Conservation (phyloP, 225 moss, liverwort and hornwort genomes). For the Ulota crispa region DNA sequence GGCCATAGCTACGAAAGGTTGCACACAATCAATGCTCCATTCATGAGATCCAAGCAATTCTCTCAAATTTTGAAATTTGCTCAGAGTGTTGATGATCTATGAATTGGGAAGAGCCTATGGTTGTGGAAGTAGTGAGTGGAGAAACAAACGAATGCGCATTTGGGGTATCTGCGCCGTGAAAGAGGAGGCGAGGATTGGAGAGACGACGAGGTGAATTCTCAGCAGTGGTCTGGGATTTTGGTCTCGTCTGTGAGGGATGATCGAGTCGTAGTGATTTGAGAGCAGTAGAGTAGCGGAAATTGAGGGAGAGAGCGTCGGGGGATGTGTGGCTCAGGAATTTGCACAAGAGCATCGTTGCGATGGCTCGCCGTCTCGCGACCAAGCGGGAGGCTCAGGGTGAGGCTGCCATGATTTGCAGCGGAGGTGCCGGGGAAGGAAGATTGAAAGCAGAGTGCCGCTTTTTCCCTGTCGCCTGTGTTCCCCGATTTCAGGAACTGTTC, state of each 20-base stretch:
- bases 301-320: not conserved
- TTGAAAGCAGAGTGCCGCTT: not conserved
- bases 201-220: not conserved
- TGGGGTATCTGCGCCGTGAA: not conserved
- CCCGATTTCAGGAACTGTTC: not conserved
- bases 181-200: not conserved
- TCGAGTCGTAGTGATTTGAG: not conserved
- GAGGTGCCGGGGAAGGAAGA: not conserved
- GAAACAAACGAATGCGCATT: not conserved
- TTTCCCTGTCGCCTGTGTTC: not conserved
- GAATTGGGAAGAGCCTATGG: no score
- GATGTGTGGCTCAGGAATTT: conserved; percentile 20
- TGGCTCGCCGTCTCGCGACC: no score
- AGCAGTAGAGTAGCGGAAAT: not conserved
- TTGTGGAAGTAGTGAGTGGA: no score
- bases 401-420: not conserved
- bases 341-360: not conserved
- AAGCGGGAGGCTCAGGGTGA: not conserved
- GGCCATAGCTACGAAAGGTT: not conserved
- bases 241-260: not conserved
- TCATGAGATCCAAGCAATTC: not conserved
- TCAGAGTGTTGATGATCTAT: not conserved
- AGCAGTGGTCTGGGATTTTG: not conserved
- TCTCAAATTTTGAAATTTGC: not conserved
- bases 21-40: not conserved